Conservation (phyloP, 1,139 yeast species). For the Kluyveromyces marxianus region DNA sequence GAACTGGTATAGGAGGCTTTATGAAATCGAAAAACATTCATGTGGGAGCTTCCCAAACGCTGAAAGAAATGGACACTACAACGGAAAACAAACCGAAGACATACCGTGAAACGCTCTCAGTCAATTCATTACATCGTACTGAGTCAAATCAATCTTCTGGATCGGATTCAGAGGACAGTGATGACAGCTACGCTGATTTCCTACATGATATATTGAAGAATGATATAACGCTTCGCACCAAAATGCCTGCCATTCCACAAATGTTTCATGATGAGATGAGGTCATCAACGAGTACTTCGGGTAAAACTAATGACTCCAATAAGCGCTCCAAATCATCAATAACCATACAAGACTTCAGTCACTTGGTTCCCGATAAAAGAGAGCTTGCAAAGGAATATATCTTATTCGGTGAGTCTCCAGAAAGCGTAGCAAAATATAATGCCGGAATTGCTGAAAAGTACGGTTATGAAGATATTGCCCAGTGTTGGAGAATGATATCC, state of each 20-base stretch:
- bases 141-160: slow-evolving; percentile 22
- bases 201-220: slow-evolving; percentile 36
- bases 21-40: slow-evolving; percentile 28
- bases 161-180: slow-evolving; percentile 32
- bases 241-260: slow-evolving; percentile 27
- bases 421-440: slow-evolving; percentile 59
- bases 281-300: slow-evolving; percentile 23
- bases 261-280: slow-evolving; percentile 21
- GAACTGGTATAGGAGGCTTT: slow-evolving; percentile 36
- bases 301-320: slow-evolving; percentile 22
- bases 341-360: slow-evolving; percentile 56
- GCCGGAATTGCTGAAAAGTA: slow-evolving; percentile 61
- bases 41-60: not conserved
- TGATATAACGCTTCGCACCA: slow-evolving; percentile 32
- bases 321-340: slow-evolving; percentile 43
- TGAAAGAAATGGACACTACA: not conserved
- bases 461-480: slow-evolving; percentile 57
- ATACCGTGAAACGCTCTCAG: slow-evolving; percentile 23
- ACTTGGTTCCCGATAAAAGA: slow-evolving; percentile 67
- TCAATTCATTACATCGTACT: slow-evolving; percentile 9
- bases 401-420: slow-evolving; percentile 60
- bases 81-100: slow-evolving; percentile 20
- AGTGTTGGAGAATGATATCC: slow-evolving; percentile 67
- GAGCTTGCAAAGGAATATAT: slow-evolving; percentile 74
- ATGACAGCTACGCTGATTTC: slow-evolving; percentile 32